Conservation (phyloP, 148 eudicot genomes). For the Mesembryanthemum crystallinum region DNA sequence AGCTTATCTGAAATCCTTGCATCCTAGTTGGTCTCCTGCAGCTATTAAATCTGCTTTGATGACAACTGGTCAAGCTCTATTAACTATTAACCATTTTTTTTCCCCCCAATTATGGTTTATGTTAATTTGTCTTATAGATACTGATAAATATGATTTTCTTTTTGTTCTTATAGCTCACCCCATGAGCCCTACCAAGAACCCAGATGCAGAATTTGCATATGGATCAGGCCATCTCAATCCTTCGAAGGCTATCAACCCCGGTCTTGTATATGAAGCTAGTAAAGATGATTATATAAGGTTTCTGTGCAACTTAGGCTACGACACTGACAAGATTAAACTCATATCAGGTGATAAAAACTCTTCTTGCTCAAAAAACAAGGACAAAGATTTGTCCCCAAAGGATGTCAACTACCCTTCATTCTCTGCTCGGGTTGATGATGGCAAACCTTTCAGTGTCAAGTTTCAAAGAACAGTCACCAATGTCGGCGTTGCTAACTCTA, state of each 20-base stretch:
- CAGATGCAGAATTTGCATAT: conserved; percentile 46
- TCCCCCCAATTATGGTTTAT: too few relatives aligned
- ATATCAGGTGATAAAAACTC: conserved; percentile 19
- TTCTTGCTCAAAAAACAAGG: not conserved
- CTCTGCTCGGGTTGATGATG: conserved; percentile 13
- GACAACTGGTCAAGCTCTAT: conserved; percentile 49
- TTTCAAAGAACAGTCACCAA: conserved; percentile 55
- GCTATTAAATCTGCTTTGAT: conserved; percentile 71
- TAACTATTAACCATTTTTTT: too few relatives aligned
- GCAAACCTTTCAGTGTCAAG: not conserved
- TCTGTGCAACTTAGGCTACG: conserved; percentile 36
- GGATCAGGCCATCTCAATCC: conserved; percentile 66
- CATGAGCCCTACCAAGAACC: conserved; percentile 31
- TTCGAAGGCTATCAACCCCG: conserved; percentile 39
- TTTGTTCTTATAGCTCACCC: conserved; percentile 29
- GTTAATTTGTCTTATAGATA: not conserved
- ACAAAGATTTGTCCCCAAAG: not conserved
- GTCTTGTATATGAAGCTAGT: conserved; percentile 47
- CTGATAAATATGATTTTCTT: not conserved
- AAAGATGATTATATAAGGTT: conserved; percentile 36
- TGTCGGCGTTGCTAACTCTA: conserved; percentile 45
- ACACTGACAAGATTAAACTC: not conserved
- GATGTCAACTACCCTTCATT: conserved; percentile 64
- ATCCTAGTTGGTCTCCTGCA: conserved; percentile 69
- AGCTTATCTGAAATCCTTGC: conserved; percentile 50